A percentile compares a stretch with the other conserved stretches of the same genome.
Evolutionary conservation across 2,329 filamentous ascomycete species (phyloP).

Genomic region (Colletotrichum lindemuthianum): DNA sequence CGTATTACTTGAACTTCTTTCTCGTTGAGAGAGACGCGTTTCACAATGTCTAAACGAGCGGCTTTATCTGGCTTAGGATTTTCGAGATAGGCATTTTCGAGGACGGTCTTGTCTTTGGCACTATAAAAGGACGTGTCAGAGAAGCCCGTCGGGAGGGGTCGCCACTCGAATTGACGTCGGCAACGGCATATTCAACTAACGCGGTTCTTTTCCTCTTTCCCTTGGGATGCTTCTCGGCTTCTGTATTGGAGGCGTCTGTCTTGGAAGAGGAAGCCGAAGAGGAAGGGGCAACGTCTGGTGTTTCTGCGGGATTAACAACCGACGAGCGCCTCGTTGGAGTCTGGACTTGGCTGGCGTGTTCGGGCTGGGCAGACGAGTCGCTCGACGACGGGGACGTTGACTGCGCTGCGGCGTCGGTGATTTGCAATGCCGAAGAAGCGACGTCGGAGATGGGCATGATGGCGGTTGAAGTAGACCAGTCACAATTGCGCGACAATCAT

Average conservation of each 20-base stretch:
- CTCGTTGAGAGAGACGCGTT: conserved; percentile 87
- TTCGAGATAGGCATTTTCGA: conserved; percentile 84
- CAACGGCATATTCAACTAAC: conserved; percentile 53
- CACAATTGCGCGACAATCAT: conserved; percentile 18
- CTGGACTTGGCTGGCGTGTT: conserved; percentile 1
- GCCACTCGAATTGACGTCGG: too few species aligned
- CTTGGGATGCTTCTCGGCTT: conserved; percentile 61
- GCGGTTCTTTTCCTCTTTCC: conserved; percentile 71
- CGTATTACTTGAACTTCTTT: conserved; percentile 89
- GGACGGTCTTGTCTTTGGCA: conserved; percentile 86
- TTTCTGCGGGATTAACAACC: not conserved
- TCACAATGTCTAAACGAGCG: conserved; percentile 84
- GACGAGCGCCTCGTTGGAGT: conserved; percentile 3
- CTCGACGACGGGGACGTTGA: conserved; percentile 17
- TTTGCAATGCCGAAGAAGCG: conserved; percentile 6
- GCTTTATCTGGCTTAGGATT: conserved; percentile 94
- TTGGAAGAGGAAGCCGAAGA: not conserved
- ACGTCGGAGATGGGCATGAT: conserved; percentile 25
- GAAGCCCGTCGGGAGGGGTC: too few species aligned
- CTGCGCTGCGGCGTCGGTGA: conserved; percentile 3
- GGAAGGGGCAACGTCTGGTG: not conserved
- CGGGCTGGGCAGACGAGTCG: conserved; percentile 11
- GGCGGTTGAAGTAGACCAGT: conserved; percentile 3
- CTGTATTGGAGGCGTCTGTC: conserved; percentile 31
- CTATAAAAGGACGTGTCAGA: conserved; percentile 53